phyloP scores from a whole-genome alignment of 1,284 basidiomycete genomes.

The Ustilago trichophora region DNA sequence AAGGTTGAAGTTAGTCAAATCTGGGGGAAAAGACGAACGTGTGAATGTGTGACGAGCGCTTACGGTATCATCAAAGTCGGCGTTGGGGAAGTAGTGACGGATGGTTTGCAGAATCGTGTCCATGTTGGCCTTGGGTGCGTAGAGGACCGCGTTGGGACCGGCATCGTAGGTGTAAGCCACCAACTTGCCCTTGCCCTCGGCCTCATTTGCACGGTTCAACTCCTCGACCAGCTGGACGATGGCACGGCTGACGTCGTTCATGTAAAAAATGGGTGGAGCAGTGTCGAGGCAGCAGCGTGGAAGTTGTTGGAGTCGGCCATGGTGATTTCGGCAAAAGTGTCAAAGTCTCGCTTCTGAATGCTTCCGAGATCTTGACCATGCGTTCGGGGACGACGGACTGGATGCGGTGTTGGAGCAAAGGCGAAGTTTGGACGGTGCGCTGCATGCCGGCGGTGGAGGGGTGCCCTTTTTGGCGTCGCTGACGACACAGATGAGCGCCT shows the following conservation, averaged over 20 bases:
- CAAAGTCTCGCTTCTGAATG: constrained; percentile 83
- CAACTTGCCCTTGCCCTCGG: constrained; percentile 73
- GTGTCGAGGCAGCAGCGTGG: constrained; percentile 98
- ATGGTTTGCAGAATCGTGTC: constrained; percentile 50
- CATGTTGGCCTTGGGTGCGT: constrained; percentile 74
- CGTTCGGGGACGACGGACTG: constrained; percentile 83
- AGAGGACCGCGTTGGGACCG: constrained; percentile 98
- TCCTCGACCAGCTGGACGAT: constrained; percentile 75
- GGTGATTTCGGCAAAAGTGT: constrained; percentile 86
- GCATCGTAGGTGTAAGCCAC: constrained; percentile 99
- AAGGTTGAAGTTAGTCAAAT: too few relatives aligned
- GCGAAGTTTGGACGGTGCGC: constrained; percentile 89
- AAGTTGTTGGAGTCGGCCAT: constrained; percentile 93
- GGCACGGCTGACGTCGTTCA: constrained; percentile 87
- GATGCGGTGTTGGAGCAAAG: constrained; percentile 89
- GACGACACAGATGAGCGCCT: constrained; percentile 97
- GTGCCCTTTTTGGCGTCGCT: constrained; percentile 97
- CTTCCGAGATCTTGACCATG: constrained; percentile 82
- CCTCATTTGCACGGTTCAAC: constrained; percentile 81
- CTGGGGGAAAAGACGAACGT: too few relatives aligned
- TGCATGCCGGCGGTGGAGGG: constrained; percentile 95
- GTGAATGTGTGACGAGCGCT: too few relatives aligned
- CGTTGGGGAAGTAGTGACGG: constrained; percentile 65
- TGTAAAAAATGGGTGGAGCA: constrained; percentile 96
- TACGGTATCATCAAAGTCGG: constrained; percentile 65